Evolutionary conservation across 148 eudicot genomes (phyloP), one percentile per base, ranked within the genome.

Genomic region (Drosera capensis): DNA sequence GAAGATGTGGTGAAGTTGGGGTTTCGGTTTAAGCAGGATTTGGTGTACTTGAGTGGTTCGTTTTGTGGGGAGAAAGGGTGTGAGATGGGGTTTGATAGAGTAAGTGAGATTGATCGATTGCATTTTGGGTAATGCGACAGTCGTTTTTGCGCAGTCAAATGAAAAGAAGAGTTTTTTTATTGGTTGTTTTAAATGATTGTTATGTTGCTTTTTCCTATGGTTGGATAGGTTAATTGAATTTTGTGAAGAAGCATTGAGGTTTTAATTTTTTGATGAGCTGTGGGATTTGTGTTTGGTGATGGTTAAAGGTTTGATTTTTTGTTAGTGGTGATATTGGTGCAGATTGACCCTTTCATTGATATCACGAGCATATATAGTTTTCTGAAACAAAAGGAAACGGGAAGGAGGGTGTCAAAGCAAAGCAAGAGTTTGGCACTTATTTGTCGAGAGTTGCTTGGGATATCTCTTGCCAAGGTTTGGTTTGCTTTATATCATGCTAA

Each of bases 311-410:
- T 39, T n/a, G n/a, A 8, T 16, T 52, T 14, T 26, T 28, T 45
- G 8, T 28, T 48, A 34, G n/a, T 15, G n/a, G 5, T 4, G 49
- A 38, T 46, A 12, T 54, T 48, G 43, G 49, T 24, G 20, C 54
- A 84, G 97, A 81, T 76, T 48, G 99, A 90, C 47, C 99, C 99
- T 5, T 84, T 66, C 59, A 18, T 90, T n/a, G 99, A 90, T 53
- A 76, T 90, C 35, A 71, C 77, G 17, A 77, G 70, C 57, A 57
- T 90, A 48, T 73, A 84, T 65, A 49, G 65, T 69, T 47, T 51
- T 35, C 43, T 80, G 49, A 79, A 73, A 58, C 65, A 65, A 37
- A 75, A 68, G 47, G 66, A 71, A 57, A 49, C 43, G 9, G 78
- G 79, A 43, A 73, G 73, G 51, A 75, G 62, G 58, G 40, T 28